phyloP scores from a whole-genome alignment of 768 basidiomycete species.

The Tremella fuciformis region DNA sequence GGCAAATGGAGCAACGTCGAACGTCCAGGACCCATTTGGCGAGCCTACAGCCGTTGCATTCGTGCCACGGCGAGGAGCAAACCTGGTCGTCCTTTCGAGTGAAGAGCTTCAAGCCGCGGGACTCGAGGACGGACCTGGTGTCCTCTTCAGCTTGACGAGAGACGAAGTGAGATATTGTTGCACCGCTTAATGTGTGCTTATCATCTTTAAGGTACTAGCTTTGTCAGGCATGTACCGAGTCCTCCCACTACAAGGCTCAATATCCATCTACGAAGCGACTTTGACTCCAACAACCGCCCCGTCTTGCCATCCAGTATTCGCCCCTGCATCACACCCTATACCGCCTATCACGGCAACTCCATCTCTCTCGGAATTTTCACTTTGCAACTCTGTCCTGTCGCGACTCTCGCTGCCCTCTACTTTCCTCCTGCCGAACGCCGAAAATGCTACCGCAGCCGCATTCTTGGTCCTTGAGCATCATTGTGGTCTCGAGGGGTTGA shows the following conservation, averaged over 20 bases:
- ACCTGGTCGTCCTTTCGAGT: background rate
- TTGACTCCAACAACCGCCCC: constrained; percentile 24
- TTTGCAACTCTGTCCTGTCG: constrained; percentile 12
- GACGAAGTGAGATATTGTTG: background rate
- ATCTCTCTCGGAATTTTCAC: background rate
- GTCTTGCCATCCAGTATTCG: constrained; percentile 61
- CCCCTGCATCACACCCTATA: constrained; percentile 74
- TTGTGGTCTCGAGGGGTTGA: constrained; percentile 67
- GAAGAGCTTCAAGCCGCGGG: constrained; percentile 5
- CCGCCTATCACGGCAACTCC: constrained; percentile 57
- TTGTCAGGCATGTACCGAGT: constrained; percentile 68
- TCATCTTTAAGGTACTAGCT: background rate
- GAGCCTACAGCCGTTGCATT: background rate
- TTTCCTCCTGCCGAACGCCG: constrained; percentile 7
- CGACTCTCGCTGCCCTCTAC: constrained; percentile 26
- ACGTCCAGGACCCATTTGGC: background rate
- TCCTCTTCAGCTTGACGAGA: background rate
- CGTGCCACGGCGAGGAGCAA: background rate
- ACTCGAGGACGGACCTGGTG: background rate
- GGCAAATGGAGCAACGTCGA: too few species aligned
- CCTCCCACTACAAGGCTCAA: constrained; percentile 62
- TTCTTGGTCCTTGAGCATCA: constrained; percentile 61
- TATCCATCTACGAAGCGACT: constrained; percentile 62
- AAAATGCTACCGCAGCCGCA: constrained; percentile 49
- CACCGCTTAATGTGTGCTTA: background rate